These are phyloP conservation scores for Ambrosiella xylebori DNA, from an alignment of 2,329 filamentous ascomycete genomes.

Conservation along the genomic window DNA sequence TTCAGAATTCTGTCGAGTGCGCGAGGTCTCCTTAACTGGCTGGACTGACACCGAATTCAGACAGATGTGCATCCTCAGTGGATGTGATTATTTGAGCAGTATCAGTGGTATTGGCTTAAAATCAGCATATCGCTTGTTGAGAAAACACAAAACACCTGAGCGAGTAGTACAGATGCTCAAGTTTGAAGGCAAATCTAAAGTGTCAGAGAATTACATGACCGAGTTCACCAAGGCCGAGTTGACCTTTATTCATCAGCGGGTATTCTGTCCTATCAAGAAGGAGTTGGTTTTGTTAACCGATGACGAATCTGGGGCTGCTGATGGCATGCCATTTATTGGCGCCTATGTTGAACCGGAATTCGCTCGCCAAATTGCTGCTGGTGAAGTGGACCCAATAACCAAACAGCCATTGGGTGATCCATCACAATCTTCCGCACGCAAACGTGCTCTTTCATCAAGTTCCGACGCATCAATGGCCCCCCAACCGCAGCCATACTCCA, in stretches of 20 bases:
- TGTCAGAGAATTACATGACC: conserved; percentile 67
- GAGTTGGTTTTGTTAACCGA: conserved; percentile 60
- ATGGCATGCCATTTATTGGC: conserved; percentile 70
- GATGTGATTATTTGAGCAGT: conserved; percentile 84
- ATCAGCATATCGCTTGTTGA: conserved; percentile 77
- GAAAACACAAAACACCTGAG: conserved; percentile 79
- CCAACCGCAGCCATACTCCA: conserved; percentile 23
- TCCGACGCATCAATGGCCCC: conserved; percentile 13
- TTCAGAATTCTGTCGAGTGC: conserved; percentile 71
- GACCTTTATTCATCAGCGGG: conserved; percentile 87
- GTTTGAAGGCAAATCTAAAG: conserved; percentile 70
- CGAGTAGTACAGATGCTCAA: conserved; percentile 65
- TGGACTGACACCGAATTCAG: conserved; percentile 89
- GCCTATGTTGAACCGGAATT: conserved; percentile 48
- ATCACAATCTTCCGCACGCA: conserved; percentile 23
- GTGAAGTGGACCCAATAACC: conserved; percentile 78
- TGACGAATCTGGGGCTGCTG: conserved; percentile 42
- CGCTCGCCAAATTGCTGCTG: conserved; percentile 57
- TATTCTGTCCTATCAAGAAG: conserved; percentile 63
- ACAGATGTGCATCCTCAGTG: conserved; percentile 88
- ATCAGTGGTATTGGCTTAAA: conserved; percentile 80
- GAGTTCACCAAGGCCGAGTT: conserved; percentile 73
- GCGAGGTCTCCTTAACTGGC: conserved; percentile 73
- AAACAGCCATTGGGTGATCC: conserved; percentile 43
- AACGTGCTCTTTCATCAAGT: conserved; percentile 3